Conservation (phyloP, 208 protist genomes). For the Ichthyophonus hoferi region DNA sequence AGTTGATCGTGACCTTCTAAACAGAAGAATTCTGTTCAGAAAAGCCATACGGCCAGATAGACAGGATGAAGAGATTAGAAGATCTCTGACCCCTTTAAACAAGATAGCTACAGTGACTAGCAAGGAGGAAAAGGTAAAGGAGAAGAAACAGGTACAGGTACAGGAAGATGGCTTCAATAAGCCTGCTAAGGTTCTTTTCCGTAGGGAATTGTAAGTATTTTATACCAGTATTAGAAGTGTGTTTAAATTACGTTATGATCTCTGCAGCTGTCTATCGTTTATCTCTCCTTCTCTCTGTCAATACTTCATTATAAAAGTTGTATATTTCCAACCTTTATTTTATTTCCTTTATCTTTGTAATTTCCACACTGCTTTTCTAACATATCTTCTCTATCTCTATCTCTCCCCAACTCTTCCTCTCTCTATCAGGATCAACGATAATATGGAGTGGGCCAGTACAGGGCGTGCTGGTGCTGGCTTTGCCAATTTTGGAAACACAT, state of each 20-base stretch:
- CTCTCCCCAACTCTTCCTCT: neutral
- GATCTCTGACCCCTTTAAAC: neutral
- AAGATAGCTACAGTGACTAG: neutral
- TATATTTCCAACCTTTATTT: too few relatives aligned
- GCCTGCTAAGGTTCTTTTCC: neutral
- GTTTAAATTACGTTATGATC: too few relatives aligned
- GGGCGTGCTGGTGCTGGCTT: neutral
- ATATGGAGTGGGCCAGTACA: neutral
- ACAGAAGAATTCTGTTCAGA: neutral
- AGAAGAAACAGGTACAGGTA: neutral
- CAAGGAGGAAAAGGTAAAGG: neutral
- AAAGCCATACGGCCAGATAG: neutral
- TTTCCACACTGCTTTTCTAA: neutral
- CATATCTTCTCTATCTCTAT: neutral
- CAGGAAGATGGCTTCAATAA: neutral
- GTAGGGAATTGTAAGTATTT: neutral
- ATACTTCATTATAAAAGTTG: too few relatives aligned
- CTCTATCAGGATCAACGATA: neutral
- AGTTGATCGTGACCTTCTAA: neutral
- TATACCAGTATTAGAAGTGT: too few relatives aligned
- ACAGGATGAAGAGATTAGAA: neutral
- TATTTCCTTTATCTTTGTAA: too few relatives aligned
- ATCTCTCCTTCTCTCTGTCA: too few relatives aligned
- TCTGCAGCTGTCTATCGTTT: too few relatives aligned
- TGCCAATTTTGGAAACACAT: conserved; percentile 10